Evolutionary conservation across 2,329 filamentous ascomycete genomes (phyloP).

Genomic region (Pestalotiopsis sp.): DNA sequence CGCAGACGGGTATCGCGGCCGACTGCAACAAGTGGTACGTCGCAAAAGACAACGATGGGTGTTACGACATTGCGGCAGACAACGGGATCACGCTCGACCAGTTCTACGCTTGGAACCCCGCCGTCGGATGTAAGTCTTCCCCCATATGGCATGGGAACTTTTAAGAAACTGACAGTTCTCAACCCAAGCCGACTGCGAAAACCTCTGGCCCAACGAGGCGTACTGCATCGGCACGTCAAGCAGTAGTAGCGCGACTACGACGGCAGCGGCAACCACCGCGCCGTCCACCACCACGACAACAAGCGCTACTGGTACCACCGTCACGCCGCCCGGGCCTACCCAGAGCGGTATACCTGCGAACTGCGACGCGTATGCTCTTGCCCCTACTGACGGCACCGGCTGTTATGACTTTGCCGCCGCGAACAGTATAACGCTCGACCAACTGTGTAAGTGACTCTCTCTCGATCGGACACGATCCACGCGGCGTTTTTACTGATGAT

Average conservation of each 20-base stretch:
- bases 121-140: not conserved
- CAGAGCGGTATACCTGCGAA: conserved; percentile 26
- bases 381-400: conserved; percentile 21
- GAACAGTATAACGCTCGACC: not conserved
- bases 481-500: too few relatives aligned
- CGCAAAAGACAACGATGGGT: not conserved
- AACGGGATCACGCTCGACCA: not conserved
- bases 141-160: not conserved
- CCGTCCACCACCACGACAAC: not conserved
- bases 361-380: conserved; percentile 29
- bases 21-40: not conserved
- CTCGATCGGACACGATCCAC: not conserved
- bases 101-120: not conserved
- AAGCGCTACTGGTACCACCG: not conserved
- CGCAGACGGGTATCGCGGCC: not conserved
- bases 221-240: not conserved
- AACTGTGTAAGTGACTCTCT: conserved; percentile 12
- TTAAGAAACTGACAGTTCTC: not conserved
- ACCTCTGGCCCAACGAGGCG: not conserved
- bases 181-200: not conserved
- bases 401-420: conserved; percentile 20
- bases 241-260: not conserved
- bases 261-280: not conserved
- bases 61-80: not conserved
- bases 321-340: conserved; percentile 25